Evolutionary conservation across 345 rosid species (phyloP).

Genomic region (Geranium brycei): DNA sequence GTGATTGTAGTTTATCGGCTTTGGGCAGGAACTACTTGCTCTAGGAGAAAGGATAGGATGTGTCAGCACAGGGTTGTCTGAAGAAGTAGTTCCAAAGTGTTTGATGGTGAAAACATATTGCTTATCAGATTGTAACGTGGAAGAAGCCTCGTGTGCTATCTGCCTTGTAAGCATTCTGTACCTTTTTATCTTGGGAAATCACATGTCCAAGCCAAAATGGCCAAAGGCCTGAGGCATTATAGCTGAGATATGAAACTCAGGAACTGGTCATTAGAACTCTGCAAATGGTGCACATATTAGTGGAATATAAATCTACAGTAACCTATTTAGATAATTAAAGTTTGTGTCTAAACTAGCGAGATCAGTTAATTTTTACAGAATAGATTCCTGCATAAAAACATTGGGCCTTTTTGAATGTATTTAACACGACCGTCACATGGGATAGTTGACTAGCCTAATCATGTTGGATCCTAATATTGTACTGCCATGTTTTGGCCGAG

Average conservation of each 20-base stretch:
- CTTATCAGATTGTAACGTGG: conserved; percentile 5
- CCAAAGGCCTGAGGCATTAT: neutral
- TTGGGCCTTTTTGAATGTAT: neutral
- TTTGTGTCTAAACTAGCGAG: neutral
- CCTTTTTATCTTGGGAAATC: neutral
- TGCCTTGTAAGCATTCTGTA: conserved; percentile 22
- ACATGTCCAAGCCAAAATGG: neutral
- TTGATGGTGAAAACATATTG: conserved; percentile 11
- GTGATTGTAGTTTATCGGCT: neutral
- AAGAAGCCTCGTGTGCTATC: conserved; percentile 18
- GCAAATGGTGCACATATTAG: too few species aligned
- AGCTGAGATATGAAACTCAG: neutral
- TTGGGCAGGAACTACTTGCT: conserved; percentile 26
- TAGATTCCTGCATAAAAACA: too few species aligned
- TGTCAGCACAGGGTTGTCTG: conserved; percentile 26
- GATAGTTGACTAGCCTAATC: too few species aligned
- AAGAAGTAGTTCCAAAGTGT: conserved; percentile 16
- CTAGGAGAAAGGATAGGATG: conserved; percentile 29
- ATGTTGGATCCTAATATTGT: too few species aligned
- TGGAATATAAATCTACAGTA: neutral
- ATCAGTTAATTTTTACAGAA: too few species aligned
- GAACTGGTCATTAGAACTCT: neutral
- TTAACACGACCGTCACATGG: neutral
- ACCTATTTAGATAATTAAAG: neutral
- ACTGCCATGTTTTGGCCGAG: too few species aligned